phyloP scores from a whole-genome alignment of 176 grass and related monocot genomes.

The Aegilops umbellulata region DNA sequence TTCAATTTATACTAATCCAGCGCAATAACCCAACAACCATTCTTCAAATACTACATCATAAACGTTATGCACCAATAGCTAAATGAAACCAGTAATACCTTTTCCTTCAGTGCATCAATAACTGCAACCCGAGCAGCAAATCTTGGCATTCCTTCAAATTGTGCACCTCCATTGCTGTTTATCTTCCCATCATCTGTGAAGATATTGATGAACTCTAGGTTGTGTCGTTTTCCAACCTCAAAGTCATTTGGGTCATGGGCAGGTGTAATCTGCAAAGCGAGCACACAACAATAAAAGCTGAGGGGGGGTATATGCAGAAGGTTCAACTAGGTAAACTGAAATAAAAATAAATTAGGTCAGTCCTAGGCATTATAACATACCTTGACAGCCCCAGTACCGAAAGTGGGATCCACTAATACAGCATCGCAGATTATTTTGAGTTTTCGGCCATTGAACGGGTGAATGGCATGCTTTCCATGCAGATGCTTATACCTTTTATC shows the following conservation, averaged over 20 bases:
- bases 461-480: constrained; percentile 69
- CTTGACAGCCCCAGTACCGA: constrained; percentile 92
- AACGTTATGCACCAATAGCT: not conserved
- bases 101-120: constrained; percentile 61
- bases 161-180: constrained; percentile 60
- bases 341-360: not conserved
- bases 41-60: not conserved
- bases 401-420: constrained; percentile 67
- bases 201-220: constrained; percentile 80
- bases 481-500: constrained; percentile 76
- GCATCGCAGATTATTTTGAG: constrained; percentile 83
- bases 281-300: not conserved
- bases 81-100: constrained; percentile 42
- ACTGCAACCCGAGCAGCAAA: constrained; percentile 65
- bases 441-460: constrained; percentile 73
- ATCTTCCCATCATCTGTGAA: constrained; percentile 83
- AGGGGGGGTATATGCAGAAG: not conserved
- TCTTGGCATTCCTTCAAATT: constrained; percentile 76
- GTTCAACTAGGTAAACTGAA: constrained; percentile 6
- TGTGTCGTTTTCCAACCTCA: constrained; percentile 83
- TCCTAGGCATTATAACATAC: constrained; percentile 25
- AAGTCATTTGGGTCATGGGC: constrained; percentile 92
- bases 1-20: not conserved
- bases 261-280: constrained; percentile 69
- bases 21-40: not conserved